Evolutionary conservation across 2,329 filamentous ascomycete species (phyloP).

Genomic region (Chaetomium olivaceum): DNA sequence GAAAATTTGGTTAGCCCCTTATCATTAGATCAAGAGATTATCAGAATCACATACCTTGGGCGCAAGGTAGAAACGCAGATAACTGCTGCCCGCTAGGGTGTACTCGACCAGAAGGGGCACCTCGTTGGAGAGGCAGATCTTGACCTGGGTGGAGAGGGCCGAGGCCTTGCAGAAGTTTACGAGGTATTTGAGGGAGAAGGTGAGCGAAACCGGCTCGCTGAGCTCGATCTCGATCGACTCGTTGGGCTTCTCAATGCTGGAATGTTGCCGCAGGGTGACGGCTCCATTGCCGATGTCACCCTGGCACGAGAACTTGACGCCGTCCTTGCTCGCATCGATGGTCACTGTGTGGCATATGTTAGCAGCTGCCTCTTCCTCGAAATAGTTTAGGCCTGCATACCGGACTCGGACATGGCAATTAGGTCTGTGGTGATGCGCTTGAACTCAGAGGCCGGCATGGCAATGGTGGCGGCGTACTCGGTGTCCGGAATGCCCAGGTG

Average conservation of each 20-base stretch:
- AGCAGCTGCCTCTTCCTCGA: neutral
- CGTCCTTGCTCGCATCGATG: slow-evolving; percentile 96
- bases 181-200: slow-evolving; percentile 98
- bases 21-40: neutral
- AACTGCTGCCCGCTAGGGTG: slow-evolving; percentile 74
- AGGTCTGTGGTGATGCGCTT: slow-evolving; percentile 93
- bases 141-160: slow-evolving; percentile 76
- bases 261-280: slow-evolving; percentile 86
- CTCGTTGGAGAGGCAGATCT: slow-evolving; percentile 92
- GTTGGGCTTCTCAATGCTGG: slow-evolving; percentile 84
- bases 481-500: slow-evolving; percentile 98
- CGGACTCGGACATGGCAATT: slow-evolving; percentile 89
- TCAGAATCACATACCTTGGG: slow-evolving; percentile 72
- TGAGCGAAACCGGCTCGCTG: slow-evolving; percentile 87
- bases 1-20: slow-evolving; percentile 25
- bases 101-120: slow-evolving; percentile 97
- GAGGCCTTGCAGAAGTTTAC: slow-evolving; percentile 99
- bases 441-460: slow-evolving; percentile 88
- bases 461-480: slow-evolving; percentile 91
- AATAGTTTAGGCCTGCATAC: slow-evolving; percentile 49
- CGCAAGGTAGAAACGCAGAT: slow-evolving; percentile 94
- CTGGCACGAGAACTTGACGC: slow-evolving; percentile 89
- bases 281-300: slow-evolving; percentile 96
- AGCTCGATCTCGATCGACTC: slow-evolving; percentile 87
- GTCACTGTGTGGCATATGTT: slow-evolving; percentile 59